Evolutionary conservation across 768 basidiomycete species (phyloP).

Genomic region (Russula compacta): DNA sequence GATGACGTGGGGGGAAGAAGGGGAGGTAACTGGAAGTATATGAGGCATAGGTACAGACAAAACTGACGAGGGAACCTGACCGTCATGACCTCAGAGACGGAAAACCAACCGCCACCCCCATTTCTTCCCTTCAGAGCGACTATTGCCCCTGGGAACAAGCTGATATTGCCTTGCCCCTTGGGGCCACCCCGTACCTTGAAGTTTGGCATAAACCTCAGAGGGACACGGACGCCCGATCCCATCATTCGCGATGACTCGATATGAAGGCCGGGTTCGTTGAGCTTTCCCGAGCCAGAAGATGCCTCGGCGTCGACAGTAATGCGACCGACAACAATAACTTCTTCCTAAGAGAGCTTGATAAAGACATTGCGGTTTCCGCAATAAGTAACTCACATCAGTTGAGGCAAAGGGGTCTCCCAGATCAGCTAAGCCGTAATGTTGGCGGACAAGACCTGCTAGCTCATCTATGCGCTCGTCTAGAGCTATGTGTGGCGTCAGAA

Average conservation of each 20-base stretch:
- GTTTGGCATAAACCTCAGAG: constrained; percentile 58
- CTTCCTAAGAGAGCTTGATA: constrained; percentile 25
- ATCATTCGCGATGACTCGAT: constrained; percentile 81
- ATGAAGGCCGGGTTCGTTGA: constrained; percentile 63
- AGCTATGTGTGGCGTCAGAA: constrained; percentile 31
- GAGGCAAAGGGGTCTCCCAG: constrained; percentile 65
- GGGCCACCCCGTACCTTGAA: constrained; percentile 57
- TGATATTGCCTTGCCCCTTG: constrained; percentile 53
- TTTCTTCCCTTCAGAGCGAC: constrained; percentile 83
- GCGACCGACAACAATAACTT: constrained; percentile 26
- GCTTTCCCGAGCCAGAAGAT: constrained; percentile 45
- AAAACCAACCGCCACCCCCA: constrained; percentile 82
- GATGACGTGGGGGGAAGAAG: constrained; percentile 36
- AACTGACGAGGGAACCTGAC: constrained; percentile 37
- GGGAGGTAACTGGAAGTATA: constrained; percentile 48
- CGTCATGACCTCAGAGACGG: constrained; percentile 69
- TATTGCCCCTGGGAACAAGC: constrained; percentile 84
- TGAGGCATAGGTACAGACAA: background rate
- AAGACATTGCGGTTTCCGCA: background rate
- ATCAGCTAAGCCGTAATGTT: constrained; percentile 62
- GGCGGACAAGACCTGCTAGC: constrained; percentile 62
- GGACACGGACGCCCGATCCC: constrained; percentile 57
- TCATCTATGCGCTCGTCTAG: constrained; percentile 87
- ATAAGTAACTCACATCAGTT: constrained; percentile 36
- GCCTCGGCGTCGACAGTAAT: constrained; percentile 49